Percentiles rank a stretch among this genome's conserved stretches.
Conservation (phyloP, 2,329 filamentous ascomycete species). For the Fusarium marasasianum region DNA sequence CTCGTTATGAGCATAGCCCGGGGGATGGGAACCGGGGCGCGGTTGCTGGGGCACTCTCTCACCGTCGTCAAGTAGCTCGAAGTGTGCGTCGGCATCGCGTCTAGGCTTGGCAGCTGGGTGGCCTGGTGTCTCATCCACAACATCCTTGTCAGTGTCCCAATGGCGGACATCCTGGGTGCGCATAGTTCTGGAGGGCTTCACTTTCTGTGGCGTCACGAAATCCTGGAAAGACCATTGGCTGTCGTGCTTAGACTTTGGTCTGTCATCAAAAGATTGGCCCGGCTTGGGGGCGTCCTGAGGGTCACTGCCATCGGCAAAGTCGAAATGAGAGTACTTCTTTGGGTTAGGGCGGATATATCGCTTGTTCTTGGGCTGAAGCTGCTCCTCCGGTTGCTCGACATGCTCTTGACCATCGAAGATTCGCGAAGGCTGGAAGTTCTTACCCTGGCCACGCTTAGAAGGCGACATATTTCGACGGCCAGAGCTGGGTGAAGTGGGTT, state of each 20-base stretch:
- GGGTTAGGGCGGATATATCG: conserved; percentile 72
- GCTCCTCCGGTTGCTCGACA: conserved; percentile 53
- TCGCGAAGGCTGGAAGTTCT: conserved; percentile 70
- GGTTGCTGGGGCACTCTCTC: conserved; percentile 63
- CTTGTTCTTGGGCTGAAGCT: conserved; percentile 54
- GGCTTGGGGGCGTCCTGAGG: conserved; percentile 57
- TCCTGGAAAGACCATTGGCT: conserved; percentile 90
- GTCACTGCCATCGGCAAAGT: conserved; percentile 75
- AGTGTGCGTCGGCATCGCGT: conserved; percentile 83
- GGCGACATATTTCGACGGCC: conserved; percentile 61
- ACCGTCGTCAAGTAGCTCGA: conserved; percentile 82
- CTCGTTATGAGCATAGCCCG: conserved; percentile 70
- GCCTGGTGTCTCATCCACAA: conserved; percentile 63
- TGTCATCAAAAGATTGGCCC: conserved; percentile 53
- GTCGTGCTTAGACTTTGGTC: conserved; percentile 69
- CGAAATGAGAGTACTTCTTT: conserved; percentile 86
- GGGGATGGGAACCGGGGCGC: conserved; percentile 55
- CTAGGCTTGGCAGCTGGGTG: conserved; percentile 73
- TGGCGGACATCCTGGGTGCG: conserved; percentile 78
- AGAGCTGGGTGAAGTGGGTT: conserved; percentile 58
- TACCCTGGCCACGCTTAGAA: conserved; percentile 63
- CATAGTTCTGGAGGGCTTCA: conserved; percentile 65
- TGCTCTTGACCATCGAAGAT: conserved; percentile 68
- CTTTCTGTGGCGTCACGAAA: conserved; percentile 84
- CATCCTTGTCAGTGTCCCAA: conserved; percentile 76